A percentile compares a stretch with the other conserved stretches of the same genome.
Conservation (phyloP, 345 rosid genomes). For the Pistacia atlantica region DNA sequence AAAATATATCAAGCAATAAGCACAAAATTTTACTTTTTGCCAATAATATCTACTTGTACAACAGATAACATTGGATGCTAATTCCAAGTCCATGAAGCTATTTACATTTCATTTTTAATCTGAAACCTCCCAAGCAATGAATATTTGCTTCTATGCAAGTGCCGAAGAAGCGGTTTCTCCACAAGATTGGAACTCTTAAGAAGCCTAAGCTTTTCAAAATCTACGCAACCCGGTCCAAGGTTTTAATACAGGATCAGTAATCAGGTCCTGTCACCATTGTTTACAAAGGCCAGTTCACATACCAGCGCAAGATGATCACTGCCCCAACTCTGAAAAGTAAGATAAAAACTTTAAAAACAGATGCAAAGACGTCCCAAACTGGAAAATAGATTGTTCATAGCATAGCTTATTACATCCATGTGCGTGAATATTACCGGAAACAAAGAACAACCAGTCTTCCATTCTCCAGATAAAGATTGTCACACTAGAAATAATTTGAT, state of each 20-base stretch:
- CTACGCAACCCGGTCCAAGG: background rate
- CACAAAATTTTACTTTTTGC: background rate
- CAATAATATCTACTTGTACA: background rate
- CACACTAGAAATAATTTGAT: background rate
- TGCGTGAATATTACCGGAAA: background rate
- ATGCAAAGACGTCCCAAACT: background rate
- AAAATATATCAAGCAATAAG: background rate
- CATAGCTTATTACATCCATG: background rate
- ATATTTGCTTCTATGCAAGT: background rate
- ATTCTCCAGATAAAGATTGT: background rate
- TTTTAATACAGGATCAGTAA: background rate
- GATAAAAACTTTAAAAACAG: background rate
- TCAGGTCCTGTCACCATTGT: slow-evolving; percentile 22
- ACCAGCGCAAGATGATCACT: slow-evolving; percentile 97
- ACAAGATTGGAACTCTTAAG: background rate
- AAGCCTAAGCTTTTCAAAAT: background rate
- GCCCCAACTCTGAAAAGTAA: slow-evolving; percentile 73
- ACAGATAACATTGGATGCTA: background rate
- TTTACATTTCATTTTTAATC: background rate
- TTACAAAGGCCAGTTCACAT: slow-evolving; percentile 76
- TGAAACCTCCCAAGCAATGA: background rate
- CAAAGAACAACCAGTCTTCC: background rate
- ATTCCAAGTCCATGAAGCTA: background rate
- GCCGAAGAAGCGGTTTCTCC: background rate
- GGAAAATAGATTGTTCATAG: background rate